phyloP scores from a whole-genome alignment of 805 yeast genomes.

The Tetrapisispora taiwanensis region DNA sequence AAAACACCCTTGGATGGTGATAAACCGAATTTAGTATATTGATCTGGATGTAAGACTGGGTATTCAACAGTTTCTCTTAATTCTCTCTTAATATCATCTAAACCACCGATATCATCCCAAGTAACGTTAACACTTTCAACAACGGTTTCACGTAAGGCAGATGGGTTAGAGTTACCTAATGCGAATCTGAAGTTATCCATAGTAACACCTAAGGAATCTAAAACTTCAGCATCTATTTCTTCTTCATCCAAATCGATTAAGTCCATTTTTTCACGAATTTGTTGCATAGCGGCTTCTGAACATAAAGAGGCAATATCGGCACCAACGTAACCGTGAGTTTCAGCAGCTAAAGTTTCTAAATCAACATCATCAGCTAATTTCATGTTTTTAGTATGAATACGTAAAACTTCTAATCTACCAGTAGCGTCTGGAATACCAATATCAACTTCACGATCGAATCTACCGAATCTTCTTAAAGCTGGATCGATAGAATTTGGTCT shows the following conservation, averaged over 20 bases:
- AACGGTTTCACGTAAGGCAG: slow-evolving; percentile 98
- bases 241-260: slow-evolving; percentile 41
- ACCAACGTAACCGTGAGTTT: slow-evolving; percentile 99
- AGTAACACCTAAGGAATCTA: slow-evolving; percentile 93
- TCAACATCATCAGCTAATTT: slow-evolving; percentile 92
- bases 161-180: slow-evolving; percentile 94
- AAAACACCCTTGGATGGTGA: slow-evolving; percentile 97
- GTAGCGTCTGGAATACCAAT: slow-evolving; percentile 96
- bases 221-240: slow-evolving; percentile 94
- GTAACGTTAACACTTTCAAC: slow-evolving; percentile 97
- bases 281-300: slow-evolving; percentile 99
- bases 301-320: slow-evolving; percentile 97
- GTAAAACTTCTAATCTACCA: slow-evolving; percentile 92
- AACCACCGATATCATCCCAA: slow-evolving; percentile 99
- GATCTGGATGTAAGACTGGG: slow-evolving; percentile 98
- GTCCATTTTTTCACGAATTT: slow-evolving; percentile 99
- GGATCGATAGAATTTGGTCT: slow-evolving; percentile 68
- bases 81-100: slow-evolving; percentile 91
- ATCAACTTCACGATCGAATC: slow-evolving; percentile 86
- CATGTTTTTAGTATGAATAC: slow-evolving; percentile 98
- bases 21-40: slow-evolving; percentile 94
- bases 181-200: slow-evolving; percentile 99
- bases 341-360: slow-evolving; percentile 89
- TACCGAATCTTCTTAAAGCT: slow-evolving; percentile 78
- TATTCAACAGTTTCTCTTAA: slow-evolving; percentile 98